These are phyloP conservation scores for Tulasnella sp. DNA, from an alignment of 768 basidiomycete genomes.

Conservation along the genomic window DNA sequence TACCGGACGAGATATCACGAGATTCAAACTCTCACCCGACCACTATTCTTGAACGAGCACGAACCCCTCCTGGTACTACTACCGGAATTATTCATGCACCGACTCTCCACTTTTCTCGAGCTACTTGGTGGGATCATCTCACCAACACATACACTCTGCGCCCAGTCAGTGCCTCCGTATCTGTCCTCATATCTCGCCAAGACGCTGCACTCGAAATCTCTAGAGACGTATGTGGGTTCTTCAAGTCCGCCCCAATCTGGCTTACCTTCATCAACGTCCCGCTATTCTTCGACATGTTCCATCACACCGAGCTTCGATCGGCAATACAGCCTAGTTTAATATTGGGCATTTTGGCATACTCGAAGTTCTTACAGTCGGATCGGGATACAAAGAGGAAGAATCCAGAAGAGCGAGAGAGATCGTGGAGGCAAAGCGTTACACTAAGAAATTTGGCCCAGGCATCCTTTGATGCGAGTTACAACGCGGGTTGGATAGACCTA, in stretches of 20 bases:
- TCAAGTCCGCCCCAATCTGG: slow-evolving; percentile 9
- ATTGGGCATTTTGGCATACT: slow-evolving; percentile 11
- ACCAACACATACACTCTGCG: too few species aligned
- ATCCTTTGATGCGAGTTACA: slow-evolving; percentile 11
- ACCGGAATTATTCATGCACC: too few species aligned
- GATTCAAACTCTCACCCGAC: too few species aligned
- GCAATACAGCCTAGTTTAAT: slow-evolving; percentile 14
- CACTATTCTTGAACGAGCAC: too few species aligned
- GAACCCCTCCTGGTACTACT: too few species aligned
- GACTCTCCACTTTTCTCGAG: too few species aligned
- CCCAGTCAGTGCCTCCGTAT: too few species aligned
- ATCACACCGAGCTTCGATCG: slow-evolving; percentile 4
- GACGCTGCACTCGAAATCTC: background rate
- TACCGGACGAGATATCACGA: too few species aligned
- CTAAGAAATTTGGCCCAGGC: slow-evolving; percentile 16
- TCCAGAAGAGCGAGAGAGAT: background rate
- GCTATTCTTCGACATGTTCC: slow-evolving; percentile 15
- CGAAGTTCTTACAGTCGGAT: slow-evolving; percentile 10
- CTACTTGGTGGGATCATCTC: too few species aligned
- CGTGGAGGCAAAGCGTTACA: background rate
- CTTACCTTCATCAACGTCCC: slow-evolving; percentile 18
- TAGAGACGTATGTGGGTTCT: background rate
- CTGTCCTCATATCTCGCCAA: too few species aligned
- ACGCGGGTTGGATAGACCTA: slow-evolving; percentile 15
- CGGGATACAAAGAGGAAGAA: slow-evolving; percentile 4